Evolutionary conservation across 2,329 filamentous ascomycete species (phyloP), one percentile per base, ranked within the genome.

Genomic region (Cladosporium sp.): DNA sequence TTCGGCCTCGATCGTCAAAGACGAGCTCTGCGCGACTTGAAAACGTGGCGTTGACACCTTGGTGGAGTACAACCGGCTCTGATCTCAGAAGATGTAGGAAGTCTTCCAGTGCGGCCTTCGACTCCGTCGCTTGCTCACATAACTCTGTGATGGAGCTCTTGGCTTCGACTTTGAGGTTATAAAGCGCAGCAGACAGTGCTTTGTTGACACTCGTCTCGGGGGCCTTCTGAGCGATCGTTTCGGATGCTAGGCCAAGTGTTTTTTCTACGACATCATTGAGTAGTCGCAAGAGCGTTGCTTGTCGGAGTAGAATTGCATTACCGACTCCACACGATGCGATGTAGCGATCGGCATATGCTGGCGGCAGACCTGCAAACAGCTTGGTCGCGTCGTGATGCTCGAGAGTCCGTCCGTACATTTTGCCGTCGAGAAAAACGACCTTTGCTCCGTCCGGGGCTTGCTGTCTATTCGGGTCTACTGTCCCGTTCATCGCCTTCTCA

Each of bases 231-330:
- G 19, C 13, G 15, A 7, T 32, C 11, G 27, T 43, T 18, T 43
- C 41, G n/a, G 45, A 48, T 12, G 18, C 54, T 1, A 54, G 13
- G 11, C 51, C 42, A 20, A 56, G 43, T 20, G 53, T 53, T 17
- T 56, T 52, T 29, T 55, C 50, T 18, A 56, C 30, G 22, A 56
- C 36, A 27, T 53, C 42, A 38, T 56, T 55, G 18, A 45, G 51
- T 15, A 22, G 51, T 5, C 22, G 15, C 32, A 49, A 34, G 5
- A 44, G 40, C 4, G n/a, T n/a, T n/a, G n/a, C n/a, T n/a, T n/a
- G n/a, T n/a, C n/a, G n/a, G n/a, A n/a, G n/a, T n/a, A n/a, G n/a
- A n/a, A n/a, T n/a, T n/a, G n/a, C n/a, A n/a, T n/a, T n/a, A n/a
- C n/a, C n/a, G n/a, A n/a, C n/a, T n/a, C n/a, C n/a, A n/a, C n/a